Conservation (phyloP, 768 basidiomycete species). For the Harrya chromipes region DNA sequence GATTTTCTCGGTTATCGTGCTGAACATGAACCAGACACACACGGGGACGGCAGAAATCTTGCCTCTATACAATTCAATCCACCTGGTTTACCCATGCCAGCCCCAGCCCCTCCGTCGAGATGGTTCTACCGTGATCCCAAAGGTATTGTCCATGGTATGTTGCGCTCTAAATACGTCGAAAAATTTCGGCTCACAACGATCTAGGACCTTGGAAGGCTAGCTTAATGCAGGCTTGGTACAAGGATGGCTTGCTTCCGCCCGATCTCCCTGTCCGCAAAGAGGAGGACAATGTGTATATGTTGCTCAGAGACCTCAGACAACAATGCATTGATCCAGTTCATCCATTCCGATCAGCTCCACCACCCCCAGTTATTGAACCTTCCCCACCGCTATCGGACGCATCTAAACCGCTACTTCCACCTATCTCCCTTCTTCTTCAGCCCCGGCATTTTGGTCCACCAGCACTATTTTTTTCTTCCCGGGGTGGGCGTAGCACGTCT, state of each 20-base stretch:
- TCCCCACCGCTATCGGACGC: conserved; percentile 30
- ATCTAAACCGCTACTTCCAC: conserved; percentile 58
- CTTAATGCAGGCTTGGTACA: conserved; percentile 88
- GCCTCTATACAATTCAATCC: conserved; percentile 71
- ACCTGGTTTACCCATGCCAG: conserved; percentile 74
- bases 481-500: conserved; percentile 86
- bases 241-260: conserved; percentile 76
- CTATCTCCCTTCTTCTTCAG: conserved; percentile 75
- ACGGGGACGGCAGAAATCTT: conserved; percentile 44
- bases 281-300: conserved; percentile 63
- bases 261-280: conserved; percentile 81
- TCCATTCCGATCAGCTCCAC: conserved; percentile 57
- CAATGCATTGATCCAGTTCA: conserved; percentile 81
- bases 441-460: conserved; percentile 85
- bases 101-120: conserved; percentile 60
- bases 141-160: conserved; percentile 70
- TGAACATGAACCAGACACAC: conserved; percentile 56
- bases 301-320: conserved; percentile 70
- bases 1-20: conserved; percentile 70
- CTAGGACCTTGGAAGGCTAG: conserved; percentile 85
- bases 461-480: conserved; percentile 80
- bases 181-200: conserved; percentile 10
- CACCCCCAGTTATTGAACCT: conserved; percentile 36
- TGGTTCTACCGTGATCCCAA: conserved; percentile 89
- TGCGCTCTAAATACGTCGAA: neutral